Base-by-base conservation (phyloP, 768 basidiomycete genomes). In the Suillus tomentosus region DNA sequence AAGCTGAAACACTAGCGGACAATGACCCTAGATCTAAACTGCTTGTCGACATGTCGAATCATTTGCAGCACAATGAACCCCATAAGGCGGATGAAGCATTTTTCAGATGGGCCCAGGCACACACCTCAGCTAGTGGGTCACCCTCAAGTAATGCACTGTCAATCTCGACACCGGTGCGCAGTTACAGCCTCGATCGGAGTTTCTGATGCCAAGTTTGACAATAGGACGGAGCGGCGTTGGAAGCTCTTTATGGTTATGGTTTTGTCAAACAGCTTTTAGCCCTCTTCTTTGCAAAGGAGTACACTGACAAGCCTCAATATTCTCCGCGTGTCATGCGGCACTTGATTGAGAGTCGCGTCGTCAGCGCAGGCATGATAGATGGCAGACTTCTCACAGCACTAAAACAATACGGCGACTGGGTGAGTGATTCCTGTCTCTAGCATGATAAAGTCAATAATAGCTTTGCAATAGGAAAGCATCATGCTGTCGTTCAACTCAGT, bases 341-440 rank as follows among this genome's bases (percentile, higher is more conserved):
- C 71, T 79, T 94, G n/a, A 77, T 94, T 5, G 79, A 86, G 70
- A 79, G 77, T 60, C 76, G 81, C 4, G 78, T 83, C 2, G 82
- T 92, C 15, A 86, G 82, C 62, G 80, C 84, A 50, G 80, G 78
- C 36, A 91, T 92, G 89, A 69, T 91, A 11, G 76, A 84, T 7
- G 84, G 82, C 14, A 87, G 86, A 3, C 73, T 94, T 19, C 68
- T 93, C 43, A 77, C 78, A 10, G 79, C 79, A 2, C 73, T 94
- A 40, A 77, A 80, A 54, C 72, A 79, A 60, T 82, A 80, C 64
- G 78, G 80, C 50, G 92, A 94, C 69, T 94, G 92, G 92, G 92
- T 87, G 70, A 62, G 81, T 69, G 60, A 56, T 45, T 2, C 36
- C 6, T 17, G 3, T 36, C 37, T 9, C 22, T 13, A 36, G 39